Evolutionary conservation across 305 asterid species (phyloP).

Genomic region (Solanum hybrid): DNA sequence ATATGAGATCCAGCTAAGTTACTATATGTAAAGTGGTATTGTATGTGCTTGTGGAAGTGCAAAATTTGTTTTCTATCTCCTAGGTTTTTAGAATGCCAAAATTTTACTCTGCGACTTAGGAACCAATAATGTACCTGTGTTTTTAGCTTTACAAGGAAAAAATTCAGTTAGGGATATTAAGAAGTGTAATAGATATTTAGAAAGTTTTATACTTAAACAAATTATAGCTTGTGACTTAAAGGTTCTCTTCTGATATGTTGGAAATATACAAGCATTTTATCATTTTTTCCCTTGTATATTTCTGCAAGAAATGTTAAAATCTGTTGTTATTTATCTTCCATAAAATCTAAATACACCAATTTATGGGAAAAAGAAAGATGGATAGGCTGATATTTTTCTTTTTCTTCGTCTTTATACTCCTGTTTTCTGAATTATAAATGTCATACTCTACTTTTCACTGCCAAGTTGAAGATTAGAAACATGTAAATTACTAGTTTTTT

Average conservation of each 20-base stretch:
- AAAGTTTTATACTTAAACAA: background rate
- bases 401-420: too few relatives aligned
- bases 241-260: background rate
- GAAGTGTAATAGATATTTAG: background rate
- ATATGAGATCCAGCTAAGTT: background rate
- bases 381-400: too few relatives aligned
- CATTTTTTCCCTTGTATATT: background rate
- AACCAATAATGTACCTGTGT: background rate
- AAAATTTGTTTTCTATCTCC: background rate
- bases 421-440: too few relatives aligned
- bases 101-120: background rate
- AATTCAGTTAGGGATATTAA: background rate
- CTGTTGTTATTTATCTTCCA: background rate
- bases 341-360: background rate
- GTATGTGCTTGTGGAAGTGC: background rate
- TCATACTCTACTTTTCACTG: too few relatives aligned
- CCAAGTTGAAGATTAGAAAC: too few relatives aligned
- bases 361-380: background rate
- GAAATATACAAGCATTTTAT: background rate
- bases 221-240: background rate
- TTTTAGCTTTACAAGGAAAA: background rate
- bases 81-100: background rate
- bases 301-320: background rate
- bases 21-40: background rate
- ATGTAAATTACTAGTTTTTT: too few relatives aligned